Base-by-base conservation (phyloP, 2,329 filamentous ascomycete genomes). In the Aspergillus quadricinctus region DNA sequence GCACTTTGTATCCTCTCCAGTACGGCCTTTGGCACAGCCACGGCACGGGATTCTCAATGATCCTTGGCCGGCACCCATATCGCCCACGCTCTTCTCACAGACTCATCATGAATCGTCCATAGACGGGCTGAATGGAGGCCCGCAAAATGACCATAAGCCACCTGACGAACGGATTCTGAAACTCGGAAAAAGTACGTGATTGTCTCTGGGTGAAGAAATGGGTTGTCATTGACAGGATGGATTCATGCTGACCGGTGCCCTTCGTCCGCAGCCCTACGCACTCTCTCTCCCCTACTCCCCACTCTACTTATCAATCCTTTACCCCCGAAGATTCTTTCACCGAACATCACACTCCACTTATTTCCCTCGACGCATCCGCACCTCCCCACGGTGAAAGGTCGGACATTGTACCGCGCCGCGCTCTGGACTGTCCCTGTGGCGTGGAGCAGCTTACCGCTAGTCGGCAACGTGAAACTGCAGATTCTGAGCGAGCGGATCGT, bases 341-440 rank as follows among this genome's bases (percentile, higher is more conserved):
- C 85, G 1, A 80, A 79, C 57, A 83, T 87, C 52, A 81, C 78
- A 27, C 79, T 88, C 21, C 83, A 86, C 64, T 78, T 87, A 11
- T 88, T 88, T 62, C 85, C 85, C 21, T 87, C 84, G 4, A 80
- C 78, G 4, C 78, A 80, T 60, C 78, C 77, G n/a, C 78, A 80
- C 61, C 89, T 99, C 2, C 94, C 94, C 35, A 89, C 86, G n/a
- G 94, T 97, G 43, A 90, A 90, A 28, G 94, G 94, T 52, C 86
- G 89, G 49, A 88, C 97, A 37, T 88, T 91, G 49, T 99, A 99
- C 73, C 89, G 89, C 37, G 93, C 94, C 19, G 94, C 94, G 2
- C 80, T 99, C 40, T 97, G 92, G 92, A 97, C 94, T 0, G 92
- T 92, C 0, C 94, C 94, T 0, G 88, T 99, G 52, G 93, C 92